phyloP scores from a whole-genome alignment of 495 filamentous ascomycete species.

The Pyrenopolyporus hunteri region DNA sequence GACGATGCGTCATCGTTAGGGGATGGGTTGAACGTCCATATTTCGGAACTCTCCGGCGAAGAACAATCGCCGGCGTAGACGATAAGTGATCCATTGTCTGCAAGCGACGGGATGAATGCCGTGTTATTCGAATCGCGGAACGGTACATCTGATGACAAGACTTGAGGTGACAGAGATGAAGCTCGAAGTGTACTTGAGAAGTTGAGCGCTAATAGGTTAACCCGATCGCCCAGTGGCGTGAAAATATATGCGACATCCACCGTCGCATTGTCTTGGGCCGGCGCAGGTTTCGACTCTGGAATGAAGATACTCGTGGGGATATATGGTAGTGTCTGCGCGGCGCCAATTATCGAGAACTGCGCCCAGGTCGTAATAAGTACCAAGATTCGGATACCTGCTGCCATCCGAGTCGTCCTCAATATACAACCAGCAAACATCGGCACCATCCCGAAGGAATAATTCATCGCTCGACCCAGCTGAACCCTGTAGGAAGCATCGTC shows the following conservation, averaged over 20 bases:
- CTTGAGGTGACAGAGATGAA: slow-evolving; percentile 58
- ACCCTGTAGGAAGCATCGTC: slow-evolving; percentile 37
- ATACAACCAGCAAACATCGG: slow-evolving; percentile 32
- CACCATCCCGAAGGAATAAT: slow-evolving; percentile 37
- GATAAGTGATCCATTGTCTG: slow-evolving; percentile 68
- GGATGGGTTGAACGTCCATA: slow-evolving; percentile 48
- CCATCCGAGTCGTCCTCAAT: slow-evolving; percentile 28
- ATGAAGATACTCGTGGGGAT: slow-evolving; percentile 72
- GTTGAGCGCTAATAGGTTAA: slow-evolving; percentile 68
- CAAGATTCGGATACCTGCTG: slow-evolving; percentile 33
- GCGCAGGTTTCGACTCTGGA: slow-evolving; percentile 54
- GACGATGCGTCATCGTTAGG: slow-evolving; percentile 18
- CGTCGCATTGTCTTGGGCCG: slow-evolving; percentile 29
- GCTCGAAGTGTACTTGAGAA: slow-evolving; percentile 61
- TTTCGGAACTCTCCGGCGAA: slow-evolving; percentile 42
- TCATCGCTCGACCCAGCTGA: slow-evolving; percentile 37
- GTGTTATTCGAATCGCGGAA: slow-evolving; percentile 59
- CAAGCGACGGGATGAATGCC: slow-evolving; percentile 68
- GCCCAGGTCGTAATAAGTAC: slow-evolving; percentile 28
- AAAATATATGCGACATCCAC: slow-evolving; percentile 64
- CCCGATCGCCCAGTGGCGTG: slow-evolving; percentile 50
- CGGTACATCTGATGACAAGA: slow-evolving; percentile 66
- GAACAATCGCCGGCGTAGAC: slow-evolving; percentile 74
- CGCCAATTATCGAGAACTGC: slow-evolving; percentile 19
- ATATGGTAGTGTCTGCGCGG: slow-evolving; percentile 67